Evolutionary conservation across 768 basidiomycete species (phyloP).

Genomic region (Macrolepiota dolichaula): DNA sequence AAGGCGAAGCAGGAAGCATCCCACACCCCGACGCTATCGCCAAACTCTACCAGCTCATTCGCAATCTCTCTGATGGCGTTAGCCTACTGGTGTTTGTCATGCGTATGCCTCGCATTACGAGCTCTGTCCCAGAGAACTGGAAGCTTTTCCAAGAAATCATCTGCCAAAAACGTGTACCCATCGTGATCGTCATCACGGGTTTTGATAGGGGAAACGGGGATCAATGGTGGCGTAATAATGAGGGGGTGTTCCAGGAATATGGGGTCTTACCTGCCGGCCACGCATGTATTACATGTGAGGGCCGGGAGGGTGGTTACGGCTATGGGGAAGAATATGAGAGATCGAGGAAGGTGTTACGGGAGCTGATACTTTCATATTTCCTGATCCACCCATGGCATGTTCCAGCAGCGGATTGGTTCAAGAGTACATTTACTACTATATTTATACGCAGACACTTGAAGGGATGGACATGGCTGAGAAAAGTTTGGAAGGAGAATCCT

Average conservation of each 20-base stretch:
- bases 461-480: too few relatives aligned
- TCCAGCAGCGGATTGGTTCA: background rate
- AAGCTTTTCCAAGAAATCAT: background rate
- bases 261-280: conserved; percentile 1
- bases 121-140: background rate
- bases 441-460: too few relatives aligned
- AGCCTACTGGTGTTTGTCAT: conserved; percentile 10
- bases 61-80: background rate
- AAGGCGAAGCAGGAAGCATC: conserved; percentile 22
- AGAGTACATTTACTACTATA: background rate
- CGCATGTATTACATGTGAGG: conserved; percentile 11
- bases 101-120: background rate
- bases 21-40: conserved; percentile 16
- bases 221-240: conserved; percentile 6
- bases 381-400: background rate
- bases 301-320: conserved; percentile 4
- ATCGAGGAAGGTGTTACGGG: background rate
- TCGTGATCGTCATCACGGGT: conserved; percentile 1
- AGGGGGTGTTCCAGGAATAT: background rate
- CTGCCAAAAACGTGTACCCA: background rate
- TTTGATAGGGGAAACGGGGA: background rate
- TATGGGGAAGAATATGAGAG: conserved; percentile 14
- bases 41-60: conserved; percentile 14
- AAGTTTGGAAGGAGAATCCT: too few relatives aligned
- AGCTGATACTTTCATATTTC: background rate